phyloP scores from a whole-genome alignment of 2,329 filamentous ascomycete genomes.

The Ophiostoma perfectum region DNA sequence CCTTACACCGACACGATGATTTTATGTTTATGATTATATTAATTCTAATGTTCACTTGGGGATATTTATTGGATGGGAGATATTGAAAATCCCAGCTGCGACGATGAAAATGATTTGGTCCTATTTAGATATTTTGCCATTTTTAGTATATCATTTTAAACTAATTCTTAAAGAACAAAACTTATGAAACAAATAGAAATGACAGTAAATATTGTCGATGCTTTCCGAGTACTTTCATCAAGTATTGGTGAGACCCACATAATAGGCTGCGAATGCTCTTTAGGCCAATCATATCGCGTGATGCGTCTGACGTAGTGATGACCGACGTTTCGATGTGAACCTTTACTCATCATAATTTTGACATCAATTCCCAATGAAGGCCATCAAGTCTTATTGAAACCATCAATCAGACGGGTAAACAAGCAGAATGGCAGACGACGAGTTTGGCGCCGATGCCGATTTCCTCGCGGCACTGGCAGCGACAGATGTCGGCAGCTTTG shows the following conservation, averaged over 20 bases:
- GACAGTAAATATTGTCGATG: background rate
- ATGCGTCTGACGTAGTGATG: constrained; percentile 5
- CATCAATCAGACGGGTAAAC: background rate
- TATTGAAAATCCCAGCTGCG: background rate
- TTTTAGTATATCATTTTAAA: background rate
- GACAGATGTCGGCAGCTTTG: constrained; percentile 34
- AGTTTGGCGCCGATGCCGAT: constrained; percentile 54
- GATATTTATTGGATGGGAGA: background rate
- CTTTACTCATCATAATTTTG: background rate
- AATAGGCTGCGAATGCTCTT: background rate
- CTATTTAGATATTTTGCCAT: background rate
- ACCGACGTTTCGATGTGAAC: background rate
- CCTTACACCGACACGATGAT: constrained; percentile 5
- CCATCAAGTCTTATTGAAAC: background rate
- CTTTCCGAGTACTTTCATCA: background rate
- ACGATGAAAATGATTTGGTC: background rate
- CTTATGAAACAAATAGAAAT: background rate
- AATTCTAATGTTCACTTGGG: background rate
- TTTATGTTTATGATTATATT: background rate
- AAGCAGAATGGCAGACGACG: constrained; percentile 40
- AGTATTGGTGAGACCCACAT: background rate
- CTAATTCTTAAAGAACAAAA: background rate
- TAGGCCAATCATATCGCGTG: background rate
- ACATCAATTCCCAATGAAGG: no score
- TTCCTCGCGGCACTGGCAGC: constrained; percentile 53